Evolutionary conservation across 257 asterid genomes (phyloP), one percentile per base, ranked within the genome.

Genomic region (Avicennia marina): DNA sequence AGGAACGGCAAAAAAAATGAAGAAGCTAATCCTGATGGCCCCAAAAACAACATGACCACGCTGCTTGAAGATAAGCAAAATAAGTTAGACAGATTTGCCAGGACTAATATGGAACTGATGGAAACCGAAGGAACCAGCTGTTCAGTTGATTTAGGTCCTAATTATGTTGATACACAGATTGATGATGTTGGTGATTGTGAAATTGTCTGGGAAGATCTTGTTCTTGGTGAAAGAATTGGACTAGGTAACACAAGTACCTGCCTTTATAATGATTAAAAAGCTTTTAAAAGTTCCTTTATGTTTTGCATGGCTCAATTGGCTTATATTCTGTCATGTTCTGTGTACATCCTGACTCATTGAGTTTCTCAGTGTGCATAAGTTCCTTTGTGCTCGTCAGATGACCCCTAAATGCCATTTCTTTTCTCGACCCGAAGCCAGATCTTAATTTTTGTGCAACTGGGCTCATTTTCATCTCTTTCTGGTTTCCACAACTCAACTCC

Each of bases 121-220:
- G 81, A 73, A 58, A 64, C 70, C 46, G 85, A 56, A 62, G 58
- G 66, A 66, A 53, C 82, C 58, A 64, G 82, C 55, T 70, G 71
- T 63, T 72, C 89, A 49, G 60, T 60, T 43, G 52, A 69, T 63
- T 20, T 45, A 39, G 58, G 72, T 43, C 67, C 64, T n/a, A 74
- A 65, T 51, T 62, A 54, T 61, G 76, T 66, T 70, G 75, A 82
- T 80, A 77, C 91, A 29, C 82, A 78, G 50, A 86, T 86, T 70
- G 99, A 89, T 77, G 98, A 86, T 68, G 99, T 93, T 69, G 87
- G 85, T 75, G 90, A 91, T 11, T 89, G 96, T 68, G 99, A 93
- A 77, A 93, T 93, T 65, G 89, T 84, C 45, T 93, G 99, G 99
- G 97, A 93, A 76, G 91, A 86, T 76, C 96, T 93, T 69, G 96